Conservation (phyloP, 139 green algal species). For the Tetradesmus lagerheimii region DNA sequence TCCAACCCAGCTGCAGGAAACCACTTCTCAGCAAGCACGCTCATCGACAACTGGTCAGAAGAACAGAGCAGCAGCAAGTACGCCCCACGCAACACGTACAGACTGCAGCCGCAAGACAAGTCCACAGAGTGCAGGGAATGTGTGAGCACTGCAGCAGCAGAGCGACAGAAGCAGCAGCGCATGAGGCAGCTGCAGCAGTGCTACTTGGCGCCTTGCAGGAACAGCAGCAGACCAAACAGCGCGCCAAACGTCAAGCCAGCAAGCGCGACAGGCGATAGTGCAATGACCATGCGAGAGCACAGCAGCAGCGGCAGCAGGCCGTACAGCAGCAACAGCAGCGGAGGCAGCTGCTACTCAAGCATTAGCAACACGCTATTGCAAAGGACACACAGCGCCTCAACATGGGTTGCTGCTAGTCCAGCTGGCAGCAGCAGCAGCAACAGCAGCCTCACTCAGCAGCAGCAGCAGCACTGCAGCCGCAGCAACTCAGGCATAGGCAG, state of each 20-base stretch:
- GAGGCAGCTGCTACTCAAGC: not conserved
- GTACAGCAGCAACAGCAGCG: not conserved
- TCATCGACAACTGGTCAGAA: not conserved
- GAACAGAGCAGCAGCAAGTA: not conserved
- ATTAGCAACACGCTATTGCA: not conserved
- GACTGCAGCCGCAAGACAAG: not conserved
- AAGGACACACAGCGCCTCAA: no score
- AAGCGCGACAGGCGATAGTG: not conserved
- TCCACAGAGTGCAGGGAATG: not conserved
- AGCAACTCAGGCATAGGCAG: not conserved
- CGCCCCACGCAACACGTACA: not conserved
- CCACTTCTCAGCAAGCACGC: not conserved
- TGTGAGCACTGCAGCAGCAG: not conserved
- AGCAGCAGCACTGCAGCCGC: not conserved
- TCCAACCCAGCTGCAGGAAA: conserved; percentile 1
- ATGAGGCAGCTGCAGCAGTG: not conserved
- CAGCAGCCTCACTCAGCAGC: not conserved
- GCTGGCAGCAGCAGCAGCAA: no score
- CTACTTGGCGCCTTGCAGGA: not conserved
- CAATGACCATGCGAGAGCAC: no score
- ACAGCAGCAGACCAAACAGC: not conserved
- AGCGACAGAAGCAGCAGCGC: not conserved
- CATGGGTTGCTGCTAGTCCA: not conserved
- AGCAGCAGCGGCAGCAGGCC: not conserved
- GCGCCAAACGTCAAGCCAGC: not conserved